Percentiles rank a stretch among this genome's conserved stretches.
phyloP scores from a whole-genome alignment of 108 stramenopile genomes.

The Fistulifera pelliculosa region DNA sequence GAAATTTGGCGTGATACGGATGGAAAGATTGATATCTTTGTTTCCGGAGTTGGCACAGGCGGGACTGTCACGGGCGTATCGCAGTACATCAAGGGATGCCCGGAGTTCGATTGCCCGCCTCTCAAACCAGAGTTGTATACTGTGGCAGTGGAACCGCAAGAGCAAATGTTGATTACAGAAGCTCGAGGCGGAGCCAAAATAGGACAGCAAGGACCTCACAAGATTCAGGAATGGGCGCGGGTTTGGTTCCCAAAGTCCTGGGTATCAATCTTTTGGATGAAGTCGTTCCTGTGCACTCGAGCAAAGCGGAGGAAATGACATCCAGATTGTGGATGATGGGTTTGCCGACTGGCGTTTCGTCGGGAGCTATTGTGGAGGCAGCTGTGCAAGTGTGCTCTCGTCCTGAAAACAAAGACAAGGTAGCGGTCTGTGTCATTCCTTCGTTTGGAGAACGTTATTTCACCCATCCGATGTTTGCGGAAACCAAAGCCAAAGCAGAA shows the following conservation, averaged over 20 bases:
- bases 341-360: conserved; percentile 47
- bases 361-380: conserved; percentile 61
- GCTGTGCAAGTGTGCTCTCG: conserved; percentile 44
- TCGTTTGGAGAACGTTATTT: conserved; percentile 75
- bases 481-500: conserved; percentile 25
- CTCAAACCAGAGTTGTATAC: conserved; percentile 31
- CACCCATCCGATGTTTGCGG: conserved; percentile 29
- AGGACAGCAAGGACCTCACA: conserved; percentile 55
- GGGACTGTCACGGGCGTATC: conserved; percentile 66
- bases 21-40: conserved; percentile 48
- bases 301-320: conserved; percentile 36
- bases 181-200: conserved; percentile 39
- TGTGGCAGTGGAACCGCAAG: conserved; percentile 55
- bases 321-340: conserved; percentile 50
- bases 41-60: conserved; percentile 69
- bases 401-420: conserved; percentile 45
- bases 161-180: conserved; percentile 45
- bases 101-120: conserved; percentile 25
- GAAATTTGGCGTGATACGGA: conserved; percentile 75
- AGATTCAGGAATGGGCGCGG: conserved; percentile 69
- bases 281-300: conserved; percentile 48
- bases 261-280: conserved; percentile 48
- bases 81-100: conserved; percentile 54
- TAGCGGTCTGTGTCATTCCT: conserved; percentile 60
- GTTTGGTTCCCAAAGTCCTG: conserved; percentile 42